Evolutionary conservation across 768 basidiomycete species (phyloP), one percentile per base, ranked within the genome.

Genomic region (Russula ochroleuca): DNA sequence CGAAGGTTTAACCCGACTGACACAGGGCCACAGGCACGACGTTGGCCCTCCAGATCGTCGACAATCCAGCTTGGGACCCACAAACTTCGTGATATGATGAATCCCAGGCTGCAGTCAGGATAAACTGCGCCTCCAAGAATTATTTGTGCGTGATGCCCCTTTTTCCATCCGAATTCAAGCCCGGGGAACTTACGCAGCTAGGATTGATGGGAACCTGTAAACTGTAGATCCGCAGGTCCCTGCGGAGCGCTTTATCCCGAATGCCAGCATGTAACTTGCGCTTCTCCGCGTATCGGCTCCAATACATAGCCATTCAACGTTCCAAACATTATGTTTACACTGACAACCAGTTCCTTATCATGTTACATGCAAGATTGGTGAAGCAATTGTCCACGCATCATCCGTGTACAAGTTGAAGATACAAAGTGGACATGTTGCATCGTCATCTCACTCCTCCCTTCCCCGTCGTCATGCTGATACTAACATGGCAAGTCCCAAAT

Each of bases 141-240:
- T 97, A 99, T 72, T 81, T 86, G 21, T 84, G 88, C 61, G 74
- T 80, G 28, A 93, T 98, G 92, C 95, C 96, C 7, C 96, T 95
- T 78, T 77, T 98, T 14, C 90, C 96, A 33, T 85, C 96, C 0
- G 96, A 99, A 70, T 98, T 94, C 75, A 91, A 80, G 68, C 82
- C 86, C 19, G 81, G 82, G 6, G 92, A 98, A 66, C 80, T 99
- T 8, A 77, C 83, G 25, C 80, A 84, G 23, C 78, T 91, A n/a
- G n/a, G n/a, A 37, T 79, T 99, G 45, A 93, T 91, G 1, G 97
- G 96, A 10, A 98, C 95, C 0, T 98, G 95, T 74, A 96, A 99
- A 73, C 80, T 97, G 71, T 97, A 99, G 71, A 92, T 99, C 65
- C 96, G 93, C 73, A 86, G 96, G 23, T 96, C 93, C 17, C 89